phyloP scores from a whole-genome alignment of 2,329 filamentous ascomycete genomes.

The Xylariaceae sp. region DNA sequence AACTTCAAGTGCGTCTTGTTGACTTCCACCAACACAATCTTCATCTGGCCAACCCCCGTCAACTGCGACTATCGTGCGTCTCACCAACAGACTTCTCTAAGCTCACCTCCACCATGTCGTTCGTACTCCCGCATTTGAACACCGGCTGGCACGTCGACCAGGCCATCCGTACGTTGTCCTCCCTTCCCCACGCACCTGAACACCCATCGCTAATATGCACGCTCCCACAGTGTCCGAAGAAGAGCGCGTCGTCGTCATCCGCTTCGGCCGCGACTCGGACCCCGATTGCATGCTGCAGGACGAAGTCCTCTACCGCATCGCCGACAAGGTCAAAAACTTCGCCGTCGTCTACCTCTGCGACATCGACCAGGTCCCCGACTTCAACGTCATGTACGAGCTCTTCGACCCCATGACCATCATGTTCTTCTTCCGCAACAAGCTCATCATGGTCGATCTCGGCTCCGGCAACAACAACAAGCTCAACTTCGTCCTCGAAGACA shows the following conservation, averaged over 20 bases:
- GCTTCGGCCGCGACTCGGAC: constrained; percentile 86
- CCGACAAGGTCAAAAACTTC: constrained; percentile 91
- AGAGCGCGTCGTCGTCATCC: constrained; percentile 88
- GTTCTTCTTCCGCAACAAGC: constrained; percentile 98
- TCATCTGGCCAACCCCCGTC: no score
- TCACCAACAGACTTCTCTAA: not conserved
- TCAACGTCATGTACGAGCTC: constrained; percentile 93
- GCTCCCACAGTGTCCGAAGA: constrained; percentile 63
- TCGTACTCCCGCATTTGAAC: constrained; percentile 85
- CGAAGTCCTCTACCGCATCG: constrained; percentile 91
- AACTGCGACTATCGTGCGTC: no score
- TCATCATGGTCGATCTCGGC: constrained; percentile 98
- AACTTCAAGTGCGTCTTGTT: no score
- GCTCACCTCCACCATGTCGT: constrained; percentile 55
- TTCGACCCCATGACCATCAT: constrained; percentile 94
- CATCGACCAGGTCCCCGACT: constrained; percentile 85
- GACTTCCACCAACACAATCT: no score
- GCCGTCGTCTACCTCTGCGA: constrained; percentile 90
- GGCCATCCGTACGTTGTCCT: constrained; percentile 59
- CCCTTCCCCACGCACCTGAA: not conserved
- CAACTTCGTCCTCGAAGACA: constrained; percentile 95
- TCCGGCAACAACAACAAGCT: constrained; percentile 99
- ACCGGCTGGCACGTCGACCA: constrained; percentile 99
- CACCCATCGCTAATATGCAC: constrained; percentile 4
- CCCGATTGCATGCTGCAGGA: constrained; percentile 75